phyloP scores from a whole-genome alignment of 1,284 basidiomycete genomes.

The Heterobasidion irregulare region DNA sequence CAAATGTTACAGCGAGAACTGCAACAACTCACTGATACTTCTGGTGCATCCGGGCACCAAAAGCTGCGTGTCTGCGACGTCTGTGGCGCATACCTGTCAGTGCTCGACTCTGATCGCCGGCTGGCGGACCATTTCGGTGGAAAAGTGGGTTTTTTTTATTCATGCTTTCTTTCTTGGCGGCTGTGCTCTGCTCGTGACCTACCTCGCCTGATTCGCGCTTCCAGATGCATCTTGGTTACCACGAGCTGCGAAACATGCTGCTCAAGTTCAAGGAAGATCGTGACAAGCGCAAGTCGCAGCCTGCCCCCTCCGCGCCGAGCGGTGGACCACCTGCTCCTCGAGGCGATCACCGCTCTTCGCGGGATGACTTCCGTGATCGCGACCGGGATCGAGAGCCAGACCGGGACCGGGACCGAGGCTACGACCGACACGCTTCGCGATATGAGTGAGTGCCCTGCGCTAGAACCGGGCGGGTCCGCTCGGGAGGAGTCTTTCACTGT shows the following conservation, averaged over 20 bases:
- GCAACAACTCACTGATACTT: constrained; percentile 95
- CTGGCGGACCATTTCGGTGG: constrained; percentile 99
- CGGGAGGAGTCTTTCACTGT: constrained; percentile 6
- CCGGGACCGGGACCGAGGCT: constrained; percentile 58
- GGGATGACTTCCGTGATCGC: constrained; percentile 19
- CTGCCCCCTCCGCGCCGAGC: constrained; percentile 23
- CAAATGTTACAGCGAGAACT: constrained; percentile 64
- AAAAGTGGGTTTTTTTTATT: constrained; percentile 55
- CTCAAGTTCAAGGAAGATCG: constrained; percentile 82
- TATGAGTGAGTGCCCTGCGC: constrained; percentile 55
- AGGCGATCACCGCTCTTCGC: constrained; percentile 13
- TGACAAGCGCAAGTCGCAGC: constrained; percentile 69
- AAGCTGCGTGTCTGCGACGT: constrained; percentile 99
- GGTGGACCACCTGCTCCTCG: constrained; percentile 23
- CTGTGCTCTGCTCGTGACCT: not conserved
- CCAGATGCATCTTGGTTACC: constrained; percentile 98
- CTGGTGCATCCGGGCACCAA: constrained; percentile 97
- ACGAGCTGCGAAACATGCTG: constrained; percentile 93
- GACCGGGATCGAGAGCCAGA: constrained; percentile 38
- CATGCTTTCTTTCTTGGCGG: not conserved
- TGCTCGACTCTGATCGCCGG: constrained; percentile 96
- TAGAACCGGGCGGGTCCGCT: not conserved
- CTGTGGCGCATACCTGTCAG: constrained; percentile 96
- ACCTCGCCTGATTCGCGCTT: not conserved
- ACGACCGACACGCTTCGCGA: constrained; percentile 62